Conservation (phyloP, 192 early-diverging fungal genomes). For the Gryganskiella cystojenkinii region DNA sequence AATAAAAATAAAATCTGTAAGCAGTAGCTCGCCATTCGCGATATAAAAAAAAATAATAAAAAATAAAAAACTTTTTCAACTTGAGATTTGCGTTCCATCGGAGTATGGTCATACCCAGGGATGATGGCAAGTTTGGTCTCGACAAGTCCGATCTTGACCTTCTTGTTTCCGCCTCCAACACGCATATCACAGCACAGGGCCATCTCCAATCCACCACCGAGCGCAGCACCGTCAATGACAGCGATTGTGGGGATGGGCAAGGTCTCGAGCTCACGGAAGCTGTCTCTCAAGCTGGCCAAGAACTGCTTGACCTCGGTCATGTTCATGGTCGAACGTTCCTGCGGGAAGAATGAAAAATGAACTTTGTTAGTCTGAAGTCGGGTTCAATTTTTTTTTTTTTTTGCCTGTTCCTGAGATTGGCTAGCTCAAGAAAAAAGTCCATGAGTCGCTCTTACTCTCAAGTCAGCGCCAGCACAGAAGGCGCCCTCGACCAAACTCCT, state of each 20-base stretch:
- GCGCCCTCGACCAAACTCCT: conserved; percentile 81
- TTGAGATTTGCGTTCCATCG: no score
- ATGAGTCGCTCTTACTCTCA: conserved; percentile 87
- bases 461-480: conserved; percentile 96
- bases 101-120: conserved; percentile 87
- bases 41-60: no score
- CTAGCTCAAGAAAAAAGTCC: no score
- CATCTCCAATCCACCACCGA: conserved; percentile 94
- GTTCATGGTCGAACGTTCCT: conserved; percentile 88
- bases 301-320: conserved; percentile 82
- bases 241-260: conserved; percentile 95
- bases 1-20: no score
- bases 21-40: no score
- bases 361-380: no score
- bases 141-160: conserved; percentile 87
- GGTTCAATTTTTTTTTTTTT: no score
- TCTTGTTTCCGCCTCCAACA: conserved; percentile 72
- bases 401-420: no score
- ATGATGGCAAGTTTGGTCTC: conserved; percentile 97
- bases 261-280: conserved; percentile 87
- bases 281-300: conserved; percentile 77
- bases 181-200: conserved; percentile 91
- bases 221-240: conserved; percentile 90
- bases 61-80: no score
- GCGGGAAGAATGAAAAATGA: neutral